These are phyloP conservation scores for Diphasiastrum complanatum DNA, from an alignment of 83 land plant genomes.

Conservation along the genomic window DNA sequence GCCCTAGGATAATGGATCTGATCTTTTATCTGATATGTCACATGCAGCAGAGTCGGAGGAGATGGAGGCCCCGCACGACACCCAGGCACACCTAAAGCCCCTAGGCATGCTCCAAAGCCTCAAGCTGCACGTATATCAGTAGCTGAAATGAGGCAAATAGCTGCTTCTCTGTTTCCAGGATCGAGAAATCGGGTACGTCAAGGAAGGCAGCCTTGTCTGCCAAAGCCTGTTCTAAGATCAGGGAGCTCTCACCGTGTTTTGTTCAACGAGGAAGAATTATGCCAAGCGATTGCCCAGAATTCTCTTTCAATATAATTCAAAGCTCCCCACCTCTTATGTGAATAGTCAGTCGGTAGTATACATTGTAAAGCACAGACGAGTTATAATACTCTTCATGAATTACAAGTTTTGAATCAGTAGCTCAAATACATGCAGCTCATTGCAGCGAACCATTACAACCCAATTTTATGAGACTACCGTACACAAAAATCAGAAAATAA, in stretches of 20 bases:
- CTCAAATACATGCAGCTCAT: too few relatives aligned
- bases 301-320: too few relatives aligned
- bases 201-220: slow-evolving; percentile 49
- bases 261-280: slow-evolving; percentile 79
- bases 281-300: slow-evolving; percentile 72
- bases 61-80: slow-evolving; percentile 25
- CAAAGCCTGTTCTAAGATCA: slow-evolving; percentile 47
- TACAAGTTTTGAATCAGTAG: too few relatives aligned
- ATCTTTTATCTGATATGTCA: not conserved
- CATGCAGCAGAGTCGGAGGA: slow-evolving; percentile 36
- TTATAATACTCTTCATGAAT: too few relatives aligned
- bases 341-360: too few relatives aligned
- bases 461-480: too few relatives aligned
- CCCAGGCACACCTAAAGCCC: slow-evolving; percentile 74
- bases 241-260: slow-evolving; percentile 59
- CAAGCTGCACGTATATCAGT: slow-evolving; percentile 47
- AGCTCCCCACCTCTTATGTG: too few relatives aligned
- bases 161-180: slow-evolving; percentile 76
- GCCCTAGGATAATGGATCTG: too few relatives aligned
- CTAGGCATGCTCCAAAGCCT: slow-evolving; percentile 59
- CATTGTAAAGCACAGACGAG: too few relatives aligned
- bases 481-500: too few relatives aligned
- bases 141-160: slow-evolving; percentile 66
- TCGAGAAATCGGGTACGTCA: slow-evolving; percentile 36
- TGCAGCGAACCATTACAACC: too few relatives aligned